Evolutionary conservation across 2,329 filamentous ascomycete species (phyloP), one percentile per base, ranked within the genome.

Genomic region (Calonectria naviculata): DNA sequence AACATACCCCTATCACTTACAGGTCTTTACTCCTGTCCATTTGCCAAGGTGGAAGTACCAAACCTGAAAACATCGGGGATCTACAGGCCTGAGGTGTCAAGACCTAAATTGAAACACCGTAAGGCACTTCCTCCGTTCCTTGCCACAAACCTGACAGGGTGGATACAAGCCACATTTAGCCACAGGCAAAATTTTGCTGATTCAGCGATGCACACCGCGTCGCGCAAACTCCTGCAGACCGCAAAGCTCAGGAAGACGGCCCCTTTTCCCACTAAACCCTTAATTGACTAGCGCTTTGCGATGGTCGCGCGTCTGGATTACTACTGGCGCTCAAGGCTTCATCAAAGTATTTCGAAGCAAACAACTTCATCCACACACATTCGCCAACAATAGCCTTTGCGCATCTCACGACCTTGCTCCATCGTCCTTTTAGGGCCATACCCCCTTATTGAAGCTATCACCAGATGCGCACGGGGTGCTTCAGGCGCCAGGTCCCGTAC

Each of bases 401-500:
- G 73, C 78, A 70, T 75, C 67, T 41, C 49, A 56, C 58, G 58
- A 67, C 42, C 28, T 70, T 60, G 61, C 71, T 67, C 42, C 47
- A 68, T 74, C 72, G 68, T 70, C 70, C 64, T 67, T 62, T 46
- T 67, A 72, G 66, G 70, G 71, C 47, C 52, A 72, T 71, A 69
- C 71, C 70, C 62, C 75, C 72, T 70, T 74, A 68, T 64, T 65
- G 73, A 75, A 74, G 74, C 69, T 61, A 76, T 75, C 73, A 66
- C 71, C 77, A 78, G 78, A 81, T 80, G 80, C 79, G 74, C 76
- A 76, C 77, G 76, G 75, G 79, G 79, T 81, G 78, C 80, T 73
- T 71, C 76, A 76, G 81, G 81, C 70, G 79, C 76, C 74, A 76
- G 80, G 79, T 78, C 78, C 74, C 71, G 69, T 75, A 78, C 78